phyloP scores from a whole-genome alignment of 768 basidiomycete genomes.

The Omphalotus guepiniiformis region DNA sequence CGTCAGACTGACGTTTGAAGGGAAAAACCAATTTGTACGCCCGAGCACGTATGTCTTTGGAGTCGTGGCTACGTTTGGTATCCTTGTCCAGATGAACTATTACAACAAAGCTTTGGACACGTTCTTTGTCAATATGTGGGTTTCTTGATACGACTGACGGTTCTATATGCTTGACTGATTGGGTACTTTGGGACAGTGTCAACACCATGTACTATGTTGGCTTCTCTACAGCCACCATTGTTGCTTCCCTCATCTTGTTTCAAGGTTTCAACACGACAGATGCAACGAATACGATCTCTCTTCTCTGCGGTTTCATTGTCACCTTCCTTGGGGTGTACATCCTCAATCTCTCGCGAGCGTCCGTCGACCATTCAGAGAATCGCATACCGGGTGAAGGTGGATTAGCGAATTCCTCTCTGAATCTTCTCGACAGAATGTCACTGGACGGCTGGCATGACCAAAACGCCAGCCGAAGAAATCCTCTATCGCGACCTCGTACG shows the following conservation, averaged over 20 bases:
- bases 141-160: conserved; percentile 12
- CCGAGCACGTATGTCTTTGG: conserved; percentile 96
- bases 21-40: conserved; percentile 93
- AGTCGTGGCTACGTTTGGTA: conserved; percentile 74
- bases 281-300: conserved; percentile 76
- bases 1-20: conserved; percentile 87
- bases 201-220: conserved; percentile 98
- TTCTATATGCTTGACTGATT: not conserved
- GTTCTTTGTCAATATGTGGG: conserved; percentile 96
- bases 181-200: conserved; percentile 48
- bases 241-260: conserved; percentile 94
- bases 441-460: conserved; percentile 7
- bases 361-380: conserved; percentile 28
- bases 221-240: conserved; percentile 89
- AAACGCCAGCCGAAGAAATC: not conserved
- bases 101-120: conserved; percentile 98
- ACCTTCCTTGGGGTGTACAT: conserved; percentile 97
- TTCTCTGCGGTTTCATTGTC: conserved; percentile 84
- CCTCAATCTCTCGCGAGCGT: conserved; percentile 71
- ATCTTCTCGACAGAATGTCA: not conserved
- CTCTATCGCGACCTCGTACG: conserved; percentile 1
- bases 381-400: conserved; percentile 3
- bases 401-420: conserved; percentile 6
- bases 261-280: conserved; percentile 93
- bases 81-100: conserved; percentile 91